Base-by-base conservation (phyloP, 768 basidiomycete species). In the Leccinum subgranulosum region DNA sequence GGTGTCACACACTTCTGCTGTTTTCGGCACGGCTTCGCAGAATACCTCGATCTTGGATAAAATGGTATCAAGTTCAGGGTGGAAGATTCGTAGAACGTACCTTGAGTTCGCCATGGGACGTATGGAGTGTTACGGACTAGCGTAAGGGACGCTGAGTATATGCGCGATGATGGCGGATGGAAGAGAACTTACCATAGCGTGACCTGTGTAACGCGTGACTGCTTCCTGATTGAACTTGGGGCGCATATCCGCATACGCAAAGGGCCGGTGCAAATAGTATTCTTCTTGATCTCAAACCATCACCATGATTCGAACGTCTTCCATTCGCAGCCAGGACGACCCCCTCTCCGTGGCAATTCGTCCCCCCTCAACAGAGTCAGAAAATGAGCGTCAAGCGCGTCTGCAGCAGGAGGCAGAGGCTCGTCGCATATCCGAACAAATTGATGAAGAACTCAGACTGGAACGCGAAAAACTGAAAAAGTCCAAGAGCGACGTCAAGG, bases 11-110 rank as follows among this genome's bases (percentile, higher is more conserved):
- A 94, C 95, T 80, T 99, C 96, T 63, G 95, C 93, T 11, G 94
- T 81, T 73, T 94, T 93, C 23, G 97, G 97, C 19, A 94, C 90
- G 6, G 96, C 88, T 74, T 99, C 97, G 71, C 97, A 98, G 75
- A 98, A 98, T 12, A 99, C 71, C 74, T 99, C 97, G 60, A 98
- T 85, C 94, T 98, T 69, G 49, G 6, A 56, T 39, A 34, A 47
- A 17, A 53, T 49, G 36, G 47, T 54, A 43, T 47, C 33, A 46
- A 43, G 10, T 31, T 49, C 48, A 21, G 14, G 11, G 31, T 12
- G 8, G 17, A 54, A 1, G 12, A 9, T 25, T n/a, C 9, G n/a
- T 34, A 41, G 29, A 58, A 54, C 74, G 49, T 66, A 92, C 94
- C 84, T 98, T 98, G 74, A 98, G 79, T 59, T 98, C 96, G 17